Percentiles rank a stretch among this genome's conserved stretches.
These are phyloP conservation scores for Microascus cirrosus DNA, from an alignment of 2,329 filamentous ascomycete species.

Conservation along the genomic window DNA sequence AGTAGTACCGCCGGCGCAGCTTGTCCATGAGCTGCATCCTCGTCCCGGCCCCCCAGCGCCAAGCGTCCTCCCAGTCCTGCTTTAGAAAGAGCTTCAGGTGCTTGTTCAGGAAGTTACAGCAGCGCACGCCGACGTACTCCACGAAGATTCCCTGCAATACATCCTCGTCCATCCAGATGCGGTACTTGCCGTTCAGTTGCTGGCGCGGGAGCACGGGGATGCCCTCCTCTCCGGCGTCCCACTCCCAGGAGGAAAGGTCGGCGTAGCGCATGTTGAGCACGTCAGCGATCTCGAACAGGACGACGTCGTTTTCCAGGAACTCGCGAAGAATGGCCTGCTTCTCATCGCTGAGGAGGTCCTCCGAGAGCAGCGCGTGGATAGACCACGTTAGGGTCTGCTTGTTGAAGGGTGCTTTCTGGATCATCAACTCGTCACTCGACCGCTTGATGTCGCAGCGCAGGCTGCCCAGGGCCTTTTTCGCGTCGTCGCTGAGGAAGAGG, in stretches of 20 bases:
- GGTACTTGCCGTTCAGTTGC: slow-evolving; percentile 35
- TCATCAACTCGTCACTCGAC: slow-evolving; percentile 9
- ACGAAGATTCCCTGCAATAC: slow-evolving; percentile 37
- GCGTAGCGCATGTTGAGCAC: slow-evolving; percentile 41
- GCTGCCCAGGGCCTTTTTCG: slow-evolving; percentile 12
- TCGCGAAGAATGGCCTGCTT: slow-evolving; percentile 28
- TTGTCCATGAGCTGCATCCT: slow-evolving; percentile 11
- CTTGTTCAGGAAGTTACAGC: slow-evolving; percentile 30
- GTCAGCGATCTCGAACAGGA: slow-evolving; percentile 36
- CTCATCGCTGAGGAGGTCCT: slow-evolving; percentile 30
- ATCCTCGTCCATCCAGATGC: slow-evolving; percentile 40
- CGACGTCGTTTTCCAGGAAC: slow-evolving; percentile 25
- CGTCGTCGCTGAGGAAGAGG: slow-evolving; percentile 23
- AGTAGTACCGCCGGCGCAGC: slow-evolving; percentile 21
- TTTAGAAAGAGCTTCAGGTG: slow-evolving; percentile 17
- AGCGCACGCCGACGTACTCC: slow-evolving; percentile 34
- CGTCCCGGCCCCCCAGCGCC: slow-evolving; percentile 16
- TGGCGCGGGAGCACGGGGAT: slow-evolving; percentile 30
- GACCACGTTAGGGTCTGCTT: slow-evolving; percentile 20
- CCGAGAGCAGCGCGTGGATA: slow-evolving; percentile 27
- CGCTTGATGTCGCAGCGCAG: slow-evolving; percentile 15
- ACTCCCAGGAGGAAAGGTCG: slow-evolving; percentile 31
- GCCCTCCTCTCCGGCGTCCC: slow-evolving; percentile 25
- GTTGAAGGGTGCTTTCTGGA: slow-evolving; percentile 16
- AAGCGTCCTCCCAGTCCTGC: slow-evolving; percentile 18